Evolutionary conservation across 75 land plant genomes (phyloP), one percentile per base, ranked within the genome.

Genomic region (Larix kaempferi): DNA sequence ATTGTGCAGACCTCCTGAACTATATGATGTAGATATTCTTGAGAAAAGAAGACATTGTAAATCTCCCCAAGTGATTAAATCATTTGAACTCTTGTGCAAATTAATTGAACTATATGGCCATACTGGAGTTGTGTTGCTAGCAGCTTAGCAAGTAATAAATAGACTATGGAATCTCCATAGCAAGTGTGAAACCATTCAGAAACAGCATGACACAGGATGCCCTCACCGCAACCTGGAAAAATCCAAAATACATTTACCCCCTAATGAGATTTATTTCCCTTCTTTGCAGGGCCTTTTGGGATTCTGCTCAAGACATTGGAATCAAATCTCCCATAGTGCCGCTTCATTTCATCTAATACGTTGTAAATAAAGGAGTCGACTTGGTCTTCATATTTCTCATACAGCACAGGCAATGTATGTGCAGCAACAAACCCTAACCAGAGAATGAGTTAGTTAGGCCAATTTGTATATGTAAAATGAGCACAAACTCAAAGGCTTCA

Each of bases 311-410:
- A 79, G 5, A 91, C 82, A 6, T 85, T 71, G 1, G 75, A 61
- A 73, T 95, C 92, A 23, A 95, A n/a, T 81, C 87, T 93, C 22
- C 41, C 61, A 78, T 90, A 91, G 12, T 89, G 83, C 63, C 69
- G 62, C 56, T 83, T 84, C 35, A 83, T 67, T 77, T 85, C 76
- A 14, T 82, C 84, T 4, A 80, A 33, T n/a, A 87, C 80, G 8
- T 56, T 76, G 49, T 80, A 78, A 5, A 85, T 59, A 61, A 86
- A 87, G 77, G 80, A 73, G 57, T 95, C 96, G 21, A 95, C 83
- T 75, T 91, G 78, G 55, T 95, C 92, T 77, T 93, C 96, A 75
- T 95, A 84, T 74, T 44, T 91, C 78, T 95, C 96, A 72, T 93
- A 93, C 25, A 95, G 54, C 57, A 87, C 85, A n/a, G 98, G 96